Conservation (phyloP, 2,329 filamentous ascomycete genomes). For the Aspergillus puulaauensis region DNA sequence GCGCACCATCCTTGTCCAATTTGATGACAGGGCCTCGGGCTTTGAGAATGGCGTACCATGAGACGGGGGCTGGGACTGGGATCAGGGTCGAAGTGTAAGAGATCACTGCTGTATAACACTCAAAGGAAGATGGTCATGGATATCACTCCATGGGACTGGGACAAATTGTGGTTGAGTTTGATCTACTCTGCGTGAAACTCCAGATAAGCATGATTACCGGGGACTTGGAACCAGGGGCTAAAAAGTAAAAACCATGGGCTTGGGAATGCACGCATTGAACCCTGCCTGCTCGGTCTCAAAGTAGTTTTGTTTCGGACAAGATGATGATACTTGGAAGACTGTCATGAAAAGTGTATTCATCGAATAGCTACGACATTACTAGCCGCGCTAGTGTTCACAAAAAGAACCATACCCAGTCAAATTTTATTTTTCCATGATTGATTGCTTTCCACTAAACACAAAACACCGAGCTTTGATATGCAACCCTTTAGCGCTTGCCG, state of each 20-base stretch:
- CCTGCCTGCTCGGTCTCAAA: not conserved
- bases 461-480: constrained; percentile 36
- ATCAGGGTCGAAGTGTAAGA: not conserved
- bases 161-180: not conserved
- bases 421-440: constrained; percentile 32
- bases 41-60: not conserved
- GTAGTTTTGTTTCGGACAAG: not conserved
- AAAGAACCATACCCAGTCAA: constrained; percentile 35
- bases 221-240: not conserved
- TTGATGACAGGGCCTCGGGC: not conserved
- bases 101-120: not conserved
- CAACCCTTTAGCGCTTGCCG: constrained; percentile 43
- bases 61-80: not conserved
- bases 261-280: not conserved
- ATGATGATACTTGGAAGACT: constrained; percentile 1
- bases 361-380: constrained; percentile 27
- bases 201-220: not conserved
- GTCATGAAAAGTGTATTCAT: constrained; percentile 35
- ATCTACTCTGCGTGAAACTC: not conserved
- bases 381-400: constrained; percentile 33
- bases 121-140: not conserved
- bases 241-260: not conserved
- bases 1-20: not conserved
- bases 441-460: constrained; percentile 35
- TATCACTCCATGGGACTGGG: not conserved